Conservation (phyloP, 495 filamentous ascomycete genomes). For the Penicillium paradoxum region DNA sequence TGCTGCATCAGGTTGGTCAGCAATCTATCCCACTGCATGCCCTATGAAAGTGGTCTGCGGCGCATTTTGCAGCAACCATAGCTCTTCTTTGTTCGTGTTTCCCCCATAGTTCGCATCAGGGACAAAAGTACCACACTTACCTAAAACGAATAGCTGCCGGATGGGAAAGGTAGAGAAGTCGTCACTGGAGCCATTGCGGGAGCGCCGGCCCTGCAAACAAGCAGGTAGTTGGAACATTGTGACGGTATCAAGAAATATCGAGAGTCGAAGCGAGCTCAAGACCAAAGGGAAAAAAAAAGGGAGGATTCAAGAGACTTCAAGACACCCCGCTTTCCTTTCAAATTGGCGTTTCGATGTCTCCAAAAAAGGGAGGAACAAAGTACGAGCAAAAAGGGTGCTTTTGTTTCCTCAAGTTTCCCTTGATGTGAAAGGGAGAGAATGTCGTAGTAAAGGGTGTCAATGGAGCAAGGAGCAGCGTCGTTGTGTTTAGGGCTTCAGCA, state of each 20-base stretch:
- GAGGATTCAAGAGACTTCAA: slow-evolving; percentile 1
- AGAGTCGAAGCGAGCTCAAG: not conserved
- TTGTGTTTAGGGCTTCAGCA: slow-evolving; percentile 30
- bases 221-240: slow-evolving; percentile 39
- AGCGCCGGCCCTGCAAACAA: slow-evolving; percentile 34
- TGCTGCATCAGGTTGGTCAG: slow-evolving; percentile 53
- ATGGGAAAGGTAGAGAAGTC: slow-evolving; percentile 46
- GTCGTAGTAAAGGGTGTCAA: slow-evolving; percentile 7
- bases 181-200: slow-evolving; percentile 24
- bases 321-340: slow-evolving; percentile 17
- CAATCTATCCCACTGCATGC: not conserved
- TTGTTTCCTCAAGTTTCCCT: slow-evolving; percentile 26
- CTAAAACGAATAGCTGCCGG: slow-evolving; percentile 67
- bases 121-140: slow-evolving; percentile 44
- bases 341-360: slow-evolving; percentile 3
- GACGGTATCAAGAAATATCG: slow-evolving; percentile 6
- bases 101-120: slow-evolving; percentile 18
- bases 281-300: not conserved
- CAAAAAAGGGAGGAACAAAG: slow-evolving; percentile 13
- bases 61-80: not conserved
- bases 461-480: slow-evolving; percentile 16
- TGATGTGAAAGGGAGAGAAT: slow-evolving; percentile 26
- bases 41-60: not conserved
- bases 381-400: slow-evolving; percentile 25
- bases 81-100: not conserved